These are phyloP conservation scores for Daldinia sp. DNA, from an alignment of 2,329 filamentous ascomycete genomes.

Conservation along the genomic window DNA sequence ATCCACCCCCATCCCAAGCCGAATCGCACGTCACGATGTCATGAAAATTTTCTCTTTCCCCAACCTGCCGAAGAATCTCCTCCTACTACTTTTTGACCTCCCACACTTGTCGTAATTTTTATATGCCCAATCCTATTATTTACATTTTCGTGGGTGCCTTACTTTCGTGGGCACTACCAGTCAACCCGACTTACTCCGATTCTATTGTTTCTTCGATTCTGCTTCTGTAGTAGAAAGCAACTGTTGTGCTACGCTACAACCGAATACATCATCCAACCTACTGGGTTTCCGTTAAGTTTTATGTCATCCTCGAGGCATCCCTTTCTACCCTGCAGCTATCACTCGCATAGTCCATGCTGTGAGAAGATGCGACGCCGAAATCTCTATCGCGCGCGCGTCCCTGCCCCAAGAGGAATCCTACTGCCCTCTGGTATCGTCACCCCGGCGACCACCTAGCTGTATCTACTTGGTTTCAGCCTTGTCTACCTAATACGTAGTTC, in stretches of 20 bases:
- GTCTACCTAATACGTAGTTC: conserved; percentile 38
- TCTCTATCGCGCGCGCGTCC: conserved; percentile 34
- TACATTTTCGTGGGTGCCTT: conserved; percentile 34
- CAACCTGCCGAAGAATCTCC: conserved; percentile 40
- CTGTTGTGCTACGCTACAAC: conserved; percentile 38
- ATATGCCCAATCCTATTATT: conserved; percentile 39
- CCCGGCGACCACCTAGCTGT: conserved; percentile 6
- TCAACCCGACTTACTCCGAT: conserved; percentile 40
- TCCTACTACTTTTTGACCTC: conserved; percentile 9
- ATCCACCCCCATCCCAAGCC: conserved; percentile 40
- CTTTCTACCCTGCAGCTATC: conserved; percentile 33
- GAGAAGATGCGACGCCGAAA: conserved; percentile 27
- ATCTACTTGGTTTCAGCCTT: conserved; percentile 35
- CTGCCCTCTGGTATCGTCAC: conserved; percentile 15
- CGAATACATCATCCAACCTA: conserved; percentile 37
- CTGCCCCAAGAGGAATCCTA: conserved; percentile 18
- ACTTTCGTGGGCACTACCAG: conserved; percentile 25
- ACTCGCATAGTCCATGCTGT: conserved; percentile 27
- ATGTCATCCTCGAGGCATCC: conserved; percentile 24
- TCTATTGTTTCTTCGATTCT: conserved; percentile 35
- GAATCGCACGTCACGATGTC: conserved; percentile 42
- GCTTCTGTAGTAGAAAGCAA: conserved; percentile 26
- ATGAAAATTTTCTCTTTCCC: conserved; percentile 43
- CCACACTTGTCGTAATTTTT: conserved; percentile 25
- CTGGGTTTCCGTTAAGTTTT: conserved; percentile 35